phyloP scores from a whole-genome alignment of 192 early-diverging fungal species.

The Bifiguratus adelaidae region DNA sequence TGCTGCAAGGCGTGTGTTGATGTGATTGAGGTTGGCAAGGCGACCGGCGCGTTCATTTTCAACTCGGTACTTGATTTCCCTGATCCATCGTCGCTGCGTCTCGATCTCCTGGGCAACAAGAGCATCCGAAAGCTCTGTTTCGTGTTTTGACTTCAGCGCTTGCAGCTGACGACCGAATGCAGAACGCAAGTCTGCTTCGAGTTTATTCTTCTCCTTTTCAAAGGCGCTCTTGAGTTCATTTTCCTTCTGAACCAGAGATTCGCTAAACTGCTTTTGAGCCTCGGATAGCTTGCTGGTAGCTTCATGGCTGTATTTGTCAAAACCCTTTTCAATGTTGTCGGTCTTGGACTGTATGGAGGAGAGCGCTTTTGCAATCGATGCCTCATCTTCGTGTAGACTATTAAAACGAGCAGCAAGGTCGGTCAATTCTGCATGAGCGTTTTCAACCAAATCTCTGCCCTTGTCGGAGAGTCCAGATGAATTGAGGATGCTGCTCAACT shows the following conservation, averaged over 20 bases:
- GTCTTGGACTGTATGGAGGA: constrained; percentile 25
- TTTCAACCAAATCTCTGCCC: constrained; percentile 45
- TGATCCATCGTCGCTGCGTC: constrained; percentile 68
- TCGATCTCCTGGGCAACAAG: constrained; percentile 55
- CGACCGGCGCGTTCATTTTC: constrained; percentile 88
- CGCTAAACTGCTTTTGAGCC: constrained; percentile 28
- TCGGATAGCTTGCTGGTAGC: constrained; percentile 34
- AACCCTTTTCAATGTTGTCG: constrained; percentile 36
- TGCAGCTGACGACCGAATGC: too few relatives aligned
- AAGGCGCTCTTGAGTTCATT: constrained; percentile 33
- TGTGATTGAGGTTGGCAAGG: constrained; percentile 73
- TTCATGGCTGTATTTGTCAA: constrained; percentile 46
- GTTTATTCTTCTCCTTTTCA: constrained; percentile 11
- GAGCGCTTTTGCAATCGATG: constrained; percentile 8
- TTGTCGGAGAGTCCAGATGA: constrained; percentile 29
- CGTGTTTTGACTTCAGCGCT: constrained; percentile 31
- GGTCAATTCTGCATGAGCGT: constrained; percentile 40
- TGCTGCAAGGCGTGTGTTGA: constrained; percentile 64
- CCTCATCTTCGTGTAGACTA: constrained; percentile 30
- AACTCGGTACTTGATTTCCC: constrained; percentile 66
- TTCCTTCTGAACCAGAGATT: constrained; percentile 31
- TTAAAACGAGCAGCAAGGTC: constrained; percentile 34
- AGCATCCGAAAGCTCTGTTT: constrained; percentile 44
- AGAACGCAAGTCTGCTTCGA: constrained; percentile 7
- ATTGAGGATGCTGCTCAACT: constrained; percentile 19